A percentile compares a stretch with the other conserved stretches of the same genome.
phyloP scores from a whole-genome alignment of 208 protist genomes.

The Eutreptiella sp. region DNA sequence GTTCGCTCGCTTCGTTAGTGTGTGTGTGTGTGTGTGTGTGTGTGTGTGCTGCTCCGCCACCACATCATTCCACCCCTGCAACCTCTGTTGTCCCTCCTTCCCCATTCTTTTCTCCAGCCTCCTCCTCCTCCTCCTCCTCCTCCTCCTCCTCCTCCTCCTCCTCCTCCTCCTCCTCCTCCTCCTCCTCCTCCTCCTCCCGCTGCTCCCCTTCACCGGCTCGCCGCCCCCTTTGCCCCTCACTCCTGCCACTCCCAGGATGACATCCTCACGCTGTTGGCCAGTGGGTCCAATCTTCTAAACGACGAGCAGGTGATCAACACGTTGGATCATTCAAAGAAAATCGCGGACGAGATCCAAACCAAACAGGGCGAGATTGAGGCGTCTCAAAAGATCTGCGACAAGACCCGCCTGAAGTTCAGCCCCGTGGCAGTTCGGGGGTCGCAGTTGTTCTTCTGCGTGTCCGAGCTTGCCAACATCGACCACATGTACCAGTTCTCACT shows the following conservation, averaged over 20 bases:
- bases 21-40: no score
- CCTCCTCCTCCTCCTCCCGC: no score
- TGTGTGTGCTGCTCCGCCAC: no score
- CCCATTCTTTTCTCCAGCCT: no score
- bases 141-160: background rate
- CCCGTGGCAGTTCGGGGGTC: constrained; percentile 87
- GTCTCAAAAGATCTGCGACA: constrained; percentile 92
- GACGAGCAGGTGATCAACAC: constrained; percentile 86
- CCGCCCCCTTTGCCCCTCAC: no score
- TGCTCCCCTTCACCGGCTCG: no score
- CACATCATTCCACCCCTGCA: no score
- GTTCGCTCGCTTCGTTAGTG: no score
- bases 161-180: constrained; percentile 3
- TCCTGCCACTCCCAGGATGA: no score
- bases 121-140: no score
- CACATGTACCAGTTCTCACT: constrained; percentile 96
- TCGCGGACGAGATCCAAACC: constrained; percentile 86
- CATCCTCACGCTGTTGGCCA: constrained; percentile 74
- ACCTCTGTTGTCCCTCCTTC: no score
- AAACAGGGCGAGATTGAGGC: constrained; percentile 86
- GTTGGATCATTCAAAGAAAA: constrained; percentile 86
- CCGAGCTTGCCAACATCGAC: constrained; percentile 89
- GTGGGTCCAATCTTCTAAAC: constrained; percentile 90
- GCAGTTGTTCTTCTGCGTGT: constrained; percentile 95
- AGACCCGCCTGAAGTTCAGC: constrained; percentile 83